phyloP scores from a whole-genome alignment of 2,329 filamentous ascomycete genomes.

The Lasiodiplodia hormozganensis region DNA sequence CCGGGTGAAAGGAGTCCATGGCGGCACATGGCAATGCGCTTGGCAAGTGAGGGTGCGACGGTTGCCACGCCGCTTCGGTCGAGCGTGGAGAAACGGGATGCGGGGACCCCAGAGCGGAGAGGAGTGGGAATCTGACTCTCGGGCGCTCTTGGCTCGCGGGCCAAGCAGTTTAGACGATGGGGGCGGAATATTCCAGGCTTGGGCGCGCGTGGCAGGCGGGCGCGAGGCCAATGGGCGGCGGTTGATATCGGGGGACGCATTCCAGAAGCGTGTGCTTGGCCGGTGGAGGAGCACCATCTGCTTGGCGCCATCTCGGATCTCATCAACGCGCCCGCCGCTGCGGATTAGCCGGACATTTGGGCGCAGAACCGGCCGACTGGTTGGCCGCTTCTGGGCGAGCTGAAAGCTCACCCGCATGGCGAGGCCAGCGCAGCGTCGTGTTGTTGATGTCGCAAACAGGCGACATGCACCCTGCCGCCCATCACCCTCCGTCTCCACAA shows the following conservation, averaged over 20 bases:
- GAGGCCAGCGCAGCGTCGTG: background rate
- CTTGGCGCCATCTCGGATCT: conserved; percentile 16
- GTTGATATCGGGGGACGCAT: conserved; percentile 1
- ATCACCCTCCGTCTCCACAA: background rate
- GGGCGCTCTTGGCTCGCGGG: conserved; percentile 15
- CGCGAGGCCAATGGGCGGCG: background rate
- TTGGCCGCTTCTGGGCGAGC: conserved; percentile 2
- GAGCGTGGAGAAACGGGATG: conserved; percentile 9
- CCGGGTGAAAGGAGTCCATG: conserved; percentile 14
- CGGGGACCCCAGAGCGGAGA: conserved; percentile 27
- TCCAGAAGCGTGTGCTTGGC: conserved; percentile 13
- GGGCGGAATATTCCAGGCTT: conserved; percentile 22
- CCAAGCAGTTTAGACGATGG: conserved; percentile 18
- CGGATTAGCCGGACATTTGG: conserved; percentile 18
- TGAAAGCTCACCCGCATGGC: background rate
- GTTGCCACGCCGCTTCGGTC: conserved; percentile 15
- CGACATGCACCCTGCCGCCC: background rate
- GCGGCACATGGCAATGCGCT: conserved; percentile 10
- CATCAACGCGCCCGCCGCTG: conserved; percentile 1
- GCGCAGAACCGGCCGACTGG: conserved; percentile 7
- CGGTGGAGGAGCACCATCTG: conserved; percentile 11
- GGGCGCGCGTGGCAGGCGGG: background rate
- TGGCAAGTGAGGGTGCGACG: conserved; percentile 8
- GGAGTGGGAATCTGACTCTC: conserved; percentile 23
- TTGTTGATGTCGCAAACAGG: too few relatives aligned